Percentiles rank a stretch among this genome's conserved stretches.
phyloP scores from a whole-genome alignment of 352 stramenopile genomes.

The Peronospora belbahrii region DNA sequence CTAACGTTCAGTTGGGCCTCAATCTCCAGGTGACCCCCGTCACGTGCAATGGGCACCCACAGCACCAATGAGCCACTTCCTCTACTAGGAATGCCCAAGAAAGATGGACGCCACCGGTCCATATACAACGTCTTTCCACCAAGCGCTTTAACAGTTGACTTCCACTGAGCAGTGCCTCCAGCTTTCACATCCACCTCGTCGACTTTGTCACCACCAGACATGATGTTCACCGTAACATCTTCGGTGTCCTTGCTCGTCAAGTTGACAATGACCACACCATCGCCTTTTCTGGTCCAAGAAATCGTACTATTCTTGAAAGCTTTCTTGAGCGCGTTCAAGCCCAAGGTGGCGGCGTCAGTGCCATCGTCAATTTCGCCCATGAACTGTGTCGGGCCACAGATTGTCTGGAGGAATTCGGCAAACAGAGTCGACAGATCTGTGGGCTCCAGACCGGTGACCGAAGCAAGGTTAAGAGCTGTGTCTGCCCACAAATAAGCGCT shows the following conservation, averaged over 20 bases:
- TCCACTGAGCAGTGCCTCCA: constrained; percentile 36
- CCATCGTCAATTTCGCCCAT: constrained; percentile 55
- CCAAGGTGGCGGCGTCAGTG: constrained; percentile 25
- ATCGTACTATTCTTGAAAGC: constrained; percentile 39
- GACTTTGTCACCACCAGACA: constrained; percentile 32
- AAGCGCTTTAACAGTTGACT: constrained; percentile 25
- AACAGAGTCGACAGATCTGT: constrained; percentile 37
- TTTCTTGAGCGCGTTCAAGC: constrained; percentile 29
- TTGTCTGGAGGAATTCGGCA: constrained; percentile 48
- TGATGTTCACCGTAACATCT: no score
- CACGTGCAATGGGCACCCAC: constrained; percentile 38
- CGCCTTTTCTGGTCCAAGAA: constrained; percentile 35
- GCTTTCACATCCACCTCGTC: constrained; percentile 25
- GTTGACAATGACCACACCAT: constrained; percentile 31
- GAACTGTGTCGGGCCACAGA: constrained; percentile 50
- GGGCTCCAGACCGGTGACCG: constrained; percentile 33
- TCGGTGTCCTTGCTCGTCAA: constrained; percentile 40
- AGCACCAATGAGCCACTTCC: constrained; percentile 42
- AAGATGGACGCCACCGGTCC: constrained; percentile 52
- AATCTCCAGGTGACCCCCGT: constrained; percentile 38
- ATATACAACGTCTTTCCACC: constrained; percentile 55
- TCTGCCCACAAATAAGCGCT: constrained; percentile 33
- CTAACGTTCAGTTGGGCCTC: constrained; percentile 39
- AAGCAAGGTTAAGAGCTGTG: constrained; percentile 20
- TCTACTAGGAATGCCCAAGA: constrained; percentile 30